These are phyloP conservation scores for Parietichytrium sp. DNA, from an alignment of 108 stramenopile species.

Conservation along the genomic window DNA sequence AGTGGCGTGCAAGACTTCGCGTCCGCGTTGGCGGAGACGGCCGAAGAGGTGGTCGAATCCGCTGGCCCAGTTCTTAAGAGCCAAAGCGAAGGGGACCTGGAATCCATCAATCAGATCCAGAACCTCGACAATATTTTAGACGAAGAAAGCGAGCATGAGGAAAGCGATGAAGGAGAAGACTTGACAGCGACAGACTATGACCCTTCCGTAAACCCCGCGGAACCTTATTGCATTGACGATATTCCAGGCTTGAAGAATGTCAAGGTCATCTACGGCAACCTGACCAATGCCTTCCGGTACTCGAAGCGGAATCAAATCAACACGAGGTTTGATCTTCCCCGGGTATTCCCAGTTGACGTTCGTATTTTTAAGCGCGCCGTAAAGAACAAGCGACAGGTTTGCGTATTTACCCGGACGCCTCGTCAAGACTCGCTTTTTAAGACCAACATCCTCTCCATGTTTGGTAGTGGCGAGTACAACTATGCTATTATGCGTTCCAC, in stretches of 20 bases:
- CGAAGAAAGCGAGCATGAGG: not conserved
- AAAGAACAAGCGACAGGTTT: not conserved
- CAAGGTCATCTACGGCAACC: not conserved
- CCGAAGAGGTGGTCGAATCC: not conserved
- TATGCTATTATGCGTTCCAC: conserved; percentile 36
- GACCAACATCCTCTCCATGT: conserved; percentile 33
- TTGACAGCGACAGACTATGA: not conserved
- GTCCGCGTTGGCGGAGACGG: not conserved
- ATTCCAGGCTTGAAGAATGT: not conserved
- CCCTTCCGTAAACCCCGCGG: not conserved
- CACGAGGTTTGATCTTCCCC: not conserved
- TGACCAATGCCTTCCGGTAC: conserved; percentile 13
- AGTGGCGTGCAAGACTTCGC: not conserved
- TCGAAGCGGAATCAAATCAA: not conserved
- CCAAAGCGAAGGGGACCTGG: not conserved
- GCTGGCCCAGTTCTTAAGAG: not conserved
- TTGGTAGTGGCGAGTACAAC: conserved; percentile 2
- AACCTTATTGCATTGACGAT: not conserved
- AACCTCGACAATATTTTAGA: not conserved
- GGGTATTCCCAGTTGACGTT: conserved; percentile 16
- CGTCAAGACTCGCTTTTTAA: conserved; percentile 31
- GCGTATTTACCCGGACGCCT: conserved; percentile 22
- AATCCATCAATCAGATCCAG: not conserved
- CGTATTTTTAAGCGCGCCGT: not conserved
- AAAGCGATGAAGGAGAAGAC: not conserved